Percentiles rank a stretch among this genome's conserved stretches.
Evolutionary conservation across 768 basidiomycete species (phyloP).

Genomic region (Chlorophyllum brunneum): DNA sequence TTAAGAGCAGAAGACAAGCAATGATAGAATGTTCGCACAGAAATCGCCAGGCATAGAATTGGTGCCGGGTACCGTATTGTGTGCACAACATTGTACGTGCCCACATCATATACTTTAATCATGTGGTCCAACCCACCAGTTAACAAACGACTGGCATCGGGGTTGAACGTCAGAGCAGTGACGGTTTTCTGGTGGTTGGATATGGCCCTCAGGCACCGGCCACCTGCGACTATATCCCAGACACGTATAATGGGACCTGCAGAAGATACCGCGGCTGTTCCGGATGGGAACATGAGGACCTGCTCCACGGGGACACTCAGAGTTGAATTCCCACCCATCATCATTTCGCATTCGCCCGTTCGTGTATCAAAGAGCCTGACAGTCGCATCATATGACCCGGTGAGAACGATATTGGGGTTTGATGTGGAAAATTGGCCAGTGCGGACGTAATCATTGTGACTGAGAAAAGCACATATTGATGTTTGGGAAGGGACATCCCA

Average conservation of each 20-base stretch:
- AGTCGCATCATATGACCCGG: slow-evolving; percentile 94
- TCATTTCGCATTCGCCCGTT: slow-evolving; percentile 79
- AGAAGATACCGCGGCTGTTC: slow-evolving; percentile 77
- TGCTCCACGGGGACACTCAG: slow-evolving; percentile 78
- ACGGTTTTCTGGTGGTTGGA: slow-evolving; percentile 99
- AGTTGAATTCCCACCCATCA: slow-evolving; percentile 51
- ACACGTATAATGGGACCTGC: slow-evolving; percentile 90
- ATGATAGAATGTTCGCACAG: slow-evolving; percentile 48
- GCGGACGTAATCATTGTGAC: slow-evolving; percentile 95
- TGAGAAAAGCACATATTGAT: slow-evolving; percentile 70
- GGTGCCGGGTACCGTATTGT: slow-evolving; percentile 98
- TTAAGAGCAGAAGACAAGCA: slow-evolving; percentile 8
- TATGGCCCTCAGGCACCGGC: slow-evolving; percentile 82
- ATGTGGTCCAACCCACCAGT: slow-evolving; percentile 94
- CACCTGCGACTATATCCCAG: slow-evolving; percentile 94
- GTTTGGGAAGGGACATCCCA: slow-evolving; percentile 95
- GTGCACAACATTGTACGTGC: slow-evolving; percentile 91
- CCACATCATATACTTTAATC: slow-evolving; percentile 98
- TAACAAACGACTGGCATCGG: slow-evolving; percentile 71
- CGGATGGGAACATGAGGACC: slow-evolving; percentile 89
- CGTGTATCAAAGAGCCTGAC: slow-evolving; percentile 85
- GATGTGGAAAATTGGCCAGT: slow-evolving; percentile 83
- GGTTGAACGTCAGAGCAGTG: slow-evolving; percentile 81
- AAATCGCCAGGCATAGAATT: slow-evolving; percentile 84
- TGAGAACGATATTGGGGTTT: slow-evolving; percentile 81